A percentile compares a stretch with the other conserved stretches of the same genome.
Conservation (phyloP, 345 rosid species). For the Hibiscus tridactylites region DNA sequence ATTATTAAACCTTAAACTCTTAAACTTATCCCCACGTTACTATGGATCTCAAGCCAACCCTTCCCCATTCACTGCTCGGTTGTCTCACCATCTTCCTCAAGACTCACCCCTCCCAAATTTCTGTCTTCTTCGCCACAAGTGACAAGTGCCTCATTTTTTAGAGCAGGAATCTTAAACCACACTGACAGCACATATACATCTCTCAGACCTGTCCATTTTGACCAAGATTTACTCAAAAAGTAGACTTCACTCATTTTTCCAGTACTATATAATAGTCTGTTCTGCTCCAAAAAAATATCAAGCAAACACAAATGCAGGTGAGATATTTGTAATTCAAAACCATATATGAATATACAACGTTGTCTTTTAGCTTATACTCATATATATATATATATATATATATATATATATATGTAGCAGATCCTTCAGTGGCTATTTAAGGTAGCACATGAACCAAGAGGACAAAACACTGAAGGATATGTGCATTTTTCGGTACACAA, state of each 20-base stretch:
- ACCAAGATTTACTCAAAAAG: slow-evolving; percentile 23
- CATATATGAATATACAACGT: neutral
- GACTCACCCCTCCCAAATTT: slow-evolving; percentile 17
- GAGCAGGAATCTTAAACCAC: slow-evolving; percentile 34
- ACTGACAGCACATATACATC: slow-evolving; percentile 52
- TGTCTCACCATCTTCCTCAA: too few relatives aligned
- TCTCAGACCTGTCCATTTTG: slow-evolving; percentile 39
- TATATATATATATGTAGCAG: slow-evolving; percentile 44
- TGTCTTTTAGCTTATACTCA: neutral
- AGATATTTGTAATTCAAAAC: slow-evolving; percentile 12
- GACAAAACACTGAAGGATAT: slow-evolving; percentile 17
- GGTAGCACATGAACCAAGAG: slow-evolving; percentile 30
- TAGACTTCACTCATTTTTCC: neutral
- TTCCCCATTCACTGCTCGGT: too few relatives aligned
- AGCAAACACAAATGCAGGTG: slow-evolving; percentile 53
- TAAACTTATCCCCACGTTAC: too few relatives aligned
- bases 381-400: too few relatives aligned
- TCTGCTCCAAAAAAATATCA: slow-evolving; percentile 11
- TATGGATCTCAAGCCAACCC: too few relatives aligned
- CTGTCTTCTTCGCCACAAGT: slow-evolving; percentile 40
- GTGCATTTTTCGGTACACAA: too few relatives aligned
- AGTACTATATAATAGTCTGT: neutral
- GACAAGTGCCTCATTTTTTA: slow-evolving; percentile 12
- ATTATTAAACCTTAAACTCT: too few relatives aligned
- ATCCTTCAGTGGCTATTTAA: slow-evolving; percentile 50